These are phyloP conservation scores for Coniochaeta sp. DNA, from an alignment of 2,329 filamentous ascomycete genomes.

Conservation along the genomic window DNA sequence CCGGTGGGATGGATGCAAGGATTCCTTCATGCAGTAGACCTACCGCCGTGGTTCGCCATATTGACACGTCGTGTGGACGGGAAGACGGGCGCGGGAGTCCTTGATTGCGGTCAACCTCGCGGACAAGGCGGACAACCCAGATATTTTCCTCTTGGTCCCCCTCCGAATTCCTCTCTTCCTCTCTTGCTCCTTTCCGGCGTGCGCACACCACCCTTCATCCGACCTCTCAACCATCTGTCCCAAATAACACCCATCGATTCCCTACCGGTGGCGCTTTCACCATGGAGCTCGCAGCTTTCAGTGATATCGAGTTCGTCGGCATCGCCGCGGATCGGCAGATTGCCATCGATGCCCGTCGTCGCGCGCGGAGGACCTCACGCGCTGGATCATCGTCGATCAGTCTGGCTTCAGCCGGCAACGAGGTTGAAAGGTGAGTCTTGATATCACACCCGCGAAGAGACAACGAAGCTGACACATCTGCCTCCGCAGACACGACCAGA, in stretches of 20 bases:
- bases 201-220: neutral
- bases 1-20: neutral
- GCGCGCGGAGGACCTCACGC: neutral
- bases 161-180: no score
- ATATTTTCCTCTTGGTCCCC: neutral
- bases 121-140: neutral
- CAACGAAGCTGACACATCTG: neutral
- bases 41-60: neutral
- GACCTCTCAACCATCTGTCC: no score
- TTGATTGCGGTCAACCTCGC: neutral
- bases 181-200: neutral
- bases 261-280: no score
- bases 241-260: no score
- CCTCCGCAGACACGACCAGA: neutral
- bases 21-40: neutral
- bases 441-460: neutral
- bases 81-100: neutral
- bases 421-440: neutral
- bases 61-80: neutral
- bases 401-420: neutral
- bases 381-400: neutral
- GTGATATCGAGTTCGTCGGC: neutral
- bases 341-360: neutral
- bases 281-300: neutral
- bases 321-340: neutral